Base-by-base conservation (phyloP, 73 alveolate species). In the Paramecium tetraurelia region DNA sequence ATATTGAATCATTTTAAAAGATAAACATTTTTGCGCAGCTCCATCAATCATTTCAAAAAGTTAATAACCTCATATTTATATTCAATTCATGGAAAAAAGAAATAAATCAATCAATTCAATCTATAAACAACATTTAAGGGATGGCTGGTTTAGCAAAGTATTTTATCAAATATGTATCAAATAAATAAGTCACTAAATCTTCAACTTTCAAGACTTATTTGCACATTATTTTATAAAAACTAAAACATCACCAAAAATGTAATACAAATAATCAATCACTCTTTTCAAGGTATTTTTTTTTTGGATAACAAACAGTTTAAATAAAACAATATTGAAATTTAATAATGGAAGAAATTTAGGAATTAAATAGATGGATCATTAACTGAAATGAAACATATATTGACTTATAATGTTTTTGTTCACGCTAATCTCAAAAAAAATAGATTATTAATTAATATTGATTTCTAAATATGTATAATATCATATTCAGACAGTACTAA, bases 391-490 rank as follows among this genome's bases (percentile, higher is more conserved):
- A 63, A 16, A 63, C 46, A 27, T 27, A 27, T 63, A 22, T 24
- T 63, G 84, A 63, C 10, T 14, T 63, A 20, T 53, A 8, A 16
- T 53, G 1, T 50, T 50, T 50, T 18, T 40, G 16, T 7, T 40
- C 0, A 40, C 0, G 16, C 14, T 40, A 0, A 40, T 40, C 48
- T 40, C 16, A 5, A 3, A 16, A 50, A 12, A 50, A 50, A 44
- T n/a, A 44, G 58, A 8, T 50, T 50, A 50, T 50, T 50, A 50
- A 59, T 33, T 59, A 27, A 27, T 59, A 31, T 63, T 63, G 50
- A 63, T 63, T 63, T 63, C 84, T 63, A 63, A 63, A 63, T 63
- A 63, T 63, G 84, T 31, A 63, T 63, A 27, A 59, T 53, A 27
- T 29, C 50, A 63, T 59, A 59, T 59, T 33, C 43, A 59, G 80